phyloP scores from a whole-genome alignment of 2,329 filamentous ascomycete species.

The Coniochaeta hoffmannii region DNA sequence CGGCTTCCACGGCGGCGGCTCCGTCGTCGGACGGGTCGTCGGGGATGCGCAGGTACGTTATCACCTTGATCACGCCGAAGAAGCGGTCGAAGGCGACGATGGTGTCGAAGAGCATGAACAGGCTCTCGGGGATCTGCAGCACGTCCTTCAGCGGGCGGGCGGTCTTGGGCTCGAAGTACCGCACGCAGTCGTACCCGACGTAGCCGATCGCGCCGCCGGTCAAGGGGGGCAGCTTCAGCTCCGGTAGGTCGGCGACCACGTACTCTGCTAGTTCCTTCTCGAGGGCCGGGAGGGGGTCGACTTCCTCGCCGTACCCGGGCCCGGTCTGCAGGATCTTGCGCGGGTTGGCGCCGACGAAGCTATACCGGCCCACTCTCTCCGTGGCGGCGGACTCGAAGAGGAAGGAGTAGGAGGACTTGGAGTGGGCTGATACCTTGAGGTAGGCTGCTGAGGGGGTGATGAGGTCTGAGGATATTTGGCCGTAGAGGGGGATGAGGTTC shows the following conservation, averaged over 20 bases:
- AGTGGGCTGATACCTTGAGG: constrained; percentile 67
- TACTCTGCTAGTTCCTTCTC: constrained; percentile 73
- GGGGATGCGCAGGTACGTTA: constrained; percentile 73
- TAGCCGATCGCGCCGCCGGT: constrained; percentile 93
- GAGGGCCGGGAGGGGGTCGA: constrained; percentile 77
- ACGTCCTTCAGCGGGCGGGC: constrained; percentile 81
- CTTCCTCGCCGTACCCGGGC: constrained; percentile 73
- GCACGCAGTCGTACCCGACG: constrained; percentile 94
- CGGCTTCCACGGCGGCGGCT: constrained; percentile 51
- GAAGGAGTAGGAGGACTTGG: constrained; percentile 58
- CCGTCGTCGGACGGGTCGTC: constrained; percentile 5
- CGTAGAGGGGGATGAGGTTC: constrained; percentile 69
- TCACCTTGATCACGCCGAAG: constrained; percentile 84
- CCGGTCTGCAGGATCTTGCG: constrained; percentile 82
- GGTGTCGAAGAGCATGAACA: constrained; percentile 97
- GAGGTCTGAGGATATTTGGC: constrained; percentile 83
- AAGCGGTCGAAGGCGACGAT: constrained; percentile 93
- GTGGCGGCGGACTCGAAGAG: constrained; percentile 94
- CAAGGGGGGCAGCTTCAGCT: constrained; percentile 74
- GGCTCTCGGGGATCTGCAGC: constrained; percentile 79
- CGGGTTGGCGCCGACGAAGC: constrained; percentile 73
- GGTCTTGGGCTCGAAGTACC: constrained; percentile 98
- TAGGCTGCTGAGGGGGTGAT: constrained; percentile 94
- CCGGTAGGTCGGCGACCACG: constrained; percentile 76
- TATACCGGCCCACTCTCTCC: constrained; percentile 89